Conservation (phyloP, 2,329 filamentous ascomycete species). For the Xylaria sp. region DNA sequence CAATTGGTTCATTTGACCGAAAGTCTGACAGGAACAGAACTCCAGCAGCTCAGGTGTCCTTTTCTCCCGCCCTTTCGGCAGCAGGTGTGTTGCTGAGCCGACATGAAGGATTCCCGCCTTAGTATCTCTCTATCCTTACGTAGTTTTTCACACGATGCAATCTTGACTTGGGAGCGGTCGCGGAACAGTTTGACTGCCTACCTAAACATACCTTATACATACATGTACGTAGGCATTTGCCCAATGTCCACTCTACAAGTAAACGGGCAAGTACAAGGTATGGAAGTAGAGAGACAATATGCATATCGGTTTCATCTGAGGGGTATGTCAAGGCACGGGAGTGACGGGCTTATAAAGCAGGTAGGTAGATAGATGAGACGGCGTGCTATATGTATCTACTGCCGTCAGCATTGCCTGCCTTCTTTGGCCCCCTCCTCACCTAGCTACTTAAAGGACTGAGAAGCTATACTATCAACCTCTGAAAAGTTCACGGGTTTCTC, state of each 20-base stretch:
- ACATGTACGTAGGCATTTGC: neutral
- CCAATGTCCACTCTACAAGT: neutral
- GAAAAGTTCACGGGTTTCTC: too few species aligned
- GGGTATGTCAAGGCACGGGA: neutral
- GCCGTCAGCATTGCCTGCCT: neutral
- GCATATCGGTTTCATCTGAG: neutral
- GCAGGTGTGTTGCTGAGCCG: neutral
- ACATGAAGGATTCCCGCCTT: neutral
- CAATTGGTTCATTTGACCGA: constrained; percentile 4
- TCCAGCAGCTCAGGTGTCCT: constrained; percentile 5
- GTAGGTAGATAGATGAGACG: neutral
- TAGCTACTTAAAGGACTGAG: too few species aligned
- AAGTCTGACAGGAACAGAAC: constrained; percentile 13
- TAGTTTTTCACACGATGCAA: neutral
- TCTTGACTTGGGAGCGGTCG: neutral
- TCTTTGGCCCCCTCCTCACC: too few species aligned
- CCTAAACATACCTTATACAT: neutral
- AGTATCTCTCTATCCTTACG: neutral
- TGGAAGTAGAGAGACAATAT: neutral
- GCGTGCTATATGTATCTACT: neutral
- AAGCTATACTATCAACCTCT: too few species aligned
- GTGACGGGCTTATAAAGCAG: neutral
- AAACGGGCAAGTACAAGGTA: neutral
- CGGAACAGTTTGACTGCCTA: neutral
- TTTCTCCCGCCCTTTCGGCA: neutral